These are phyloP conservation scores for Parasitella parasitica DNA, from an alignment of 371 early-diverging fungal species.

Conservation along the genomic window DNA sequence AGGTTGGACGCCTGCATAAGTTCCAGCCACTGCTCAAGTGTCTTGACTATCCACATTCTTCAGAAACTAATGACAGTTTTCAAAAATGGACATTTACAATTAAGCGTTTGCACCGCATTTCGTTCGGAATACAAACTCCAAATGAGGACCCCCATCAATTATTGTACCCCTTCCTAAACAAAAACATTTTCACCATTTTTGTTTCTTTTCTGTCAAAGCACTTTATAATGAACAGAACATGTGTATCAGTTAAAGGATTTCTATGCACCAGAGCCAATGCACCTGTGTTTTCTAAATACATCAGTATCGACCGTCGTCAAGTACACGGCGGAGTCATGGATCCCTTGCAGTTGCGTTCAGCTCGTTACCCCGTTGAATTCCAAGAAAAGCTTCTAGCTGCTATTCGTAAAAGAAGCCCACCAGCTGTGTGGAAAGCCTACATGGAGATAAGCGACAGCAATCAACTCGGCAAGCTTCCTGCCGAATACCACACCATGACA, in stretches of 20 bases:
- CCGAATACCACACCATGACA: conserved; percentile 36
- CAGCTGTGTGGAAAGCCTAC: conserved; percentile 46
- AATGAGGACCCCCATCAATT: not conserved
- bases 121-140: not conserved
- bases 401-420: conserved; percentile 27
- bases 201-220: not conserved
- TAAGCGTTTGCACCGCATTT: too few species aligned
- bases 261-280: not conserved
- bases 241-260: not conserved
- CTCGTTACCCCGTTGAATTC: conserved; percentile 1
- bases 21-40: too few species aligned
- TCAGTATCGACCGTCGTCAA: not conserved
- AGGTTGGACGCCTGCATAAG: too few species aligned
- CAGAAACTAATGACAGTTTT: too few species aligned
- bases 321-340: conserved; percentile 6
- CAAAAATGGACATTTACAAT: too few species aligned
- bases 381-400: conserved; percentile 28
- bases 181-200: not conserved
- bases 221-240: not conserved
- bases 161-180: not conserved
- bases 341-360: conserved; percentile 12
- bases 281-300: not conserved
- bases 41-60: too few species aligned
- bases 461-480: conserved; percentile 19
- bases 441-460: conserved; percentile 20